Evolutionary conservation across 805 yeast species (phyloP).

Genomic region (Lipomyces yamadae): DNA sequence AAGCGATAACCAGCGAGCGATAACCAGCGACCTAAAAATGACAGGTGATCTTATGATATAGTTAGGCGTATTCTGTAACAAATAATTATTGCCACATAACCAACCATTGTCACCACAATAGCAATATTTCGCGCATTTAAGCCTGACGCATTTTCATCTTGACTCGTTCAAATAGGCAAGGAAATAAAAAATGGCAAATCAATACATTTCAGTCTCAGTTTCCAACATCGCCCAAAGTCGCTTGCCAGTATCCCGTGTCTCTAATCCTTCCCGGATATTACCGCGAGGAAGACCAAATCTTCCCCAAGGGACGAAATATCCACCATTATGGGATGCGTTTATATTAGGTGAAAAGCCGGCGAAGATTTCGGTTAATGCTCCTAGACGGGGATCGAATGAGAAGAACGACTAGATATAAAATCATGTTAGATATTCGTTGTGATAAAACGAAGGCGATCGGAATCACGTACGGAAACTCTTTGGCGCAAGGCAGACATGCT

Average conservation of each 20-base stretch:
- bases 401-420: conserved; percentile 12
- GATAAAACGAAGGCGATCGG: not conserved
- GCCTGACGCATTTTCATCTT: too few relatives aligned
- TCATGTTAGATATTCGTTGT: not conserved
- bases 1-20: too few relatives aligned
- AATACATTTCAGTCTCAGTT: conserved; percentile 30
- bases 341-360: conserved; percentile 52
- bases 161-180: too few relatives aligned
- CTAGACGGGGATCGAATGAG: conserved; percentile 44
- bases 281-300: conserved; percentile 43
- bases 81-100: too few relatives aligned
- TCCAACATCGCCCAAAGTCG: conserved; percentile 32
- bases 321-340: conserved; percentile 45
- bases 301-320: conserved; percentile 53
- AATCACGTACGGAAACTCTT: conserved; percentile 16
- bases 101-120: too few relatives aligned
- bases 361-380: conserved; percentile 53
- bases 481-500: conserved; percentile 29
- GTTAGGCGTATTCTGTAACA: too few relatives aligned
- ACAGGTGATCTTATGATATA: too few relatives aligned
- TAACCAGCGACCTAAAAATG: too few relatives aligned
- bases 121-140: too few relatives aligned
- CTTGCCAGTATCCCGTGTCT: conserved; percentile 25
- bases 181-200: not conserved
- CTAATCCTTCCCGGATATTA: conserved; percentile 24